These are phyloP conservation scores for Phytophthora nicotianae DNA, from an alignment of 352 stramenopile genomes.

Conservation along the genomic window DNA sequence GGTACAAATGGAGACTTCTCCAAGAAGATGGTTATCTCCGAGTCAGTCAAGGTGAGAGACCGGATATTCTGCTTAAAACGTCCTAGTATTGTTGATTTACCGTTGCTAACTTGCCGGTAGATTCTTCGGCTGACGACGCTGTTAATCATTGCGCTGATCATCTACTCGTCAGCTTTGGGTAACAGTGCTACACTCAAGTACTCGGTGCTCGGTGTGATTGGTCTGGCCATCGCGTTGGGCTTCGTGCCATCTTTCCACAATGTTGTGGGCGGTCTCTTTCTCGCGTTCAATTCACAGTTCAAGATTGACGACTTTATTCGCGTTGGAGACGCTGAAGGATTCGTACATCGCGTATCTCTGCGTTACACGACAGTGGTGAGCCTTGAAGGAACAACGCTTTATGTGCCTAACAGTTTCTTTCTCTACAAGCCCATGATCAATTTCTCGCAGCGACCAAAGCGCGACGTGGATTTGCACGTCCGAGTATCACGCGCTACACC, in stretches of 20 bases:
- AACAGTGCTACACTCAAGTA: conserved; percentile 81
- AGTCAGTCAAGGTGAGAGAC: conserved; percentile 78
- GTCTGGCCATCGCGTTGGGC: conserved; percentile 81
- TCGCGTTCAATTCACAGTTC: conserved; percentile 91
- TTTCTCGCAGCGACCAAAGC: conserved; percentile 84
- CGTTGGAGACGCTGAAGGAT: conserved; percentile 73
- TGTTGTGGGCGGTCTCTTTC: conserved; percentile 82
- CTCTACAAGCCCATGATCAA: conserved; percentile 92
- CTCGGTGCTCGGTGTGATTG: conserved; percentile 84
- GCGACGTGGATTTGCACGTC: conserved; percentile 79
- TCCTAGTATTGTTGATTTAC: neutral
- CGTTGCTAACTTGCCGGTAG: conserved; percentile 26
- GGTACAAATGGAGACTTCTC: conserved; percentile 80
- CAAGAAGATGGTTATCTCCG: conserved; percentile 90
- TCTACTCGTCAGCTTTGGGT: conserved; percentile 81
- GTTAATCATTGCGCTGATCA: conserved; percentile 84
- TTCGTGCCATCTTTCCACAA: conserved; percentile 90
- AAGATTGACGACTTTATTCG: conserved; percentile 90
- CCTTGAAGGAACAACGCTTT: conserved; percentile 81
- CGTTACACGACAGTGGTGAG: conserved; percentile 86
- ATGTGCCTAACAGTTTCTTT: conserved; percentile 89
- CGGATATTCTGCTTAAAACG: neutral
- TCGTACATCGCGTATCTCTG: conserved; percentile 84
- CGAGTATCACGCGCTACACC: conserved; percentile 60
- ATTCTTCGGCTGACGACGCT: conserved; percentile 80